Conservation (phyloP, 139 green algal species). For the Trebouxia sp. region DNA sequence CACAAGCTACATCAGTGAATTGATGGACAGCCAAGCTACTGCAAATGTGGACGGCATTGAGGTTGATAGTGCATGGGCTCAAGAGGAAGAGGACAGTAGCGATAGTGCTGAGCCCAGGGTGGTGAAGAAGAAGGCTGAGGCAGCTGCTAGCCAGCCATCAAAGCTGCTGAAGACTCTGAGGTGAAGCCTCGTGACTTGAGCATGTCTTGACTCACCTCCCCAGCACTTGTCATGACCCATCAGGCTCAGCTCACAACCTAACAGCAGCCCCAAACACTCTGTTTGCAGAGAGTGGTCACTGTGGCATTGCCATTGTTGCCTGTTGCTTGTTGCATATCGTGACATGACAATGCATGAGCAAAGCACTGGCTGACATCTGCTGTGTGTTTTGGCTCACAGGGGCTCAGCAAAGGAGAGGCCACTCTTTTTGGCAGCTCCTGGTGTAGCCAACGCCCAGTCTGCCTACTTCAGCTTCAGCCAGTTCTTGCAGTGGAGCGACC, state of each 20-base stretch:
- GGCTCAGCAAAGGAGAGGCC: slow-evolving; percentile 45
- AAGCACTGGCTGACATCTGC: no score
- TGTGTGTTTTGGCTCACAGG: slow-evolving; percentile 22
- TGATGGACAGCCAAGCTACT: slow-evolving; percentile 2
- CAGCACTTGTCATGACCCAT: neutral
- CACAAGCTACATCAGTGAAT: slow-evolving; percentile 44
- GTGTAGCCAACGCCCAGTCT: slow-evolving; percentile 87
- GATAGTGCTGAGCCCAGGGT: no score
- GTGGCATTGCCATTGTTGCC: no score
- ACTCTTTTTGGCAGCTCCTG: slow-evolving; percentile 85
- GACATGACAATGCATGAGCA: neutral
- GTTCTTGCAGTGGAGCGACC: slow-evolving; percentile 64
- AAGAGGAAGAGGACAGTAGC: neutral
- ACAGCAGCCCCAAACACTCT: no score
- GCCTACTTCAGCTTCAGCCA: slow-evolving; percentile 77
- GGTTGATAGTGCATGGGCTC: neutral
- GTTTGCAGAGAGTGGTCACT: no score
- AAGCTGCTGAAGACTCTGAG: slow-evolving; percentile 78
- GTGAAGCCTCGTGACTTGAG: neutral
- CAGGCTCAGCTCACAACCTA: no score
- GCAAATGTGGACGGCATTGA: neutral
- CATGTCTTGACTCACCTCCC: neutral
- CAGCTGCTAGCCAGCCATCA: slow-evolving; percentile 48
- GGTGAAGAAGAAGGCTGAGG: neutral
- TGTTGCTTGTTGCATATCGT: no score